Evolutionary conservation across 2,329 filamentous ascomycete species (phyloP), one percentile per base, ranked within the genome.

Genomic region (Neonectria hederae): DNA sequence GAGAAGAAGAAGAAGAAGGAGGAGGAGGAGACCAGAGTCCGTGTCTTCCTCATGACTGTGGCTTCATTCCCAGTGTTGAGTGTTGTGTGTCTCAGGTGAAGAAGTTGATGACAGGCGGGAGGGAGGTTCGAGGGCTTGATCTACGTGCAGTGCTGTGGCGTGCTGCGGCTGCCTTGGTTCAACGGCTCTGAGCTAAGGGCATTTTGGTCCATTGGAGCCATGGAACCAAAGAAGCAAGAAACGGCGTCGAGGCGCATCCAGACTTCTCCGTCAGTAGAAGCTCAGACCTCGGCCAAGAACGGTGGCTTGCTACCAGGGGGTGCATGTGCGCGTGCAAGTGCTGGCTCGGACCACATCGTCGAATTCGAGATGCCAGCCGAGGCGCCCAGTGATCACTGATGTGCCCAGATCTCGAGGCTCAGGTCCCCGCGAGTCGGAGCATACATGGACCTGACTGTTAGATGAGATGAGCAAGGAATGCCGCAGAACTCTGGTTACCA

Each of bases 61-160:
- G 30, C 63, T 65, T 67, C 65, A 63, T 69, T 55, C 63, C 48
- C 48, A 62, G 43, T 53, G 45, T 59, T 54, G 40, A 55, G 60
- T 65, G 62, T 69, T 30, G 53, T 51, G 57, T 71, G 65, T 72
- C 69, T 68, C 67, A 70, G 69, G 67, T 66, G 68, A 65, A 61
- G 62, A 64, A 64, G 58, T 65, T 65, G 63, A 62, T 65, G 63
- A 62, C 61, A 66, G 64, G 65, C 56, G 66, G 65, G 61, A 53
- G 52, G 43, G 56, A n/a, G 49, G 64, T 46, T 66, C 64, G 60
- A 49, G 52, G 58, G 51, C 66, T 70, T 68, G 68, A 63, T 69
- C 56, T 61, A 38, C 57, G 58, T 65, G 59, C 57, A 69, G 58
- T 58, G 58, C 59, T 54, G 59, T 71, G 70, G 67, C 70, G 67